These are phyloP conservation scores for Leccinum sublutescens DNA, from an alignment of 768 basidiomycete genomes.

Conservation along the genomic window DNA sequence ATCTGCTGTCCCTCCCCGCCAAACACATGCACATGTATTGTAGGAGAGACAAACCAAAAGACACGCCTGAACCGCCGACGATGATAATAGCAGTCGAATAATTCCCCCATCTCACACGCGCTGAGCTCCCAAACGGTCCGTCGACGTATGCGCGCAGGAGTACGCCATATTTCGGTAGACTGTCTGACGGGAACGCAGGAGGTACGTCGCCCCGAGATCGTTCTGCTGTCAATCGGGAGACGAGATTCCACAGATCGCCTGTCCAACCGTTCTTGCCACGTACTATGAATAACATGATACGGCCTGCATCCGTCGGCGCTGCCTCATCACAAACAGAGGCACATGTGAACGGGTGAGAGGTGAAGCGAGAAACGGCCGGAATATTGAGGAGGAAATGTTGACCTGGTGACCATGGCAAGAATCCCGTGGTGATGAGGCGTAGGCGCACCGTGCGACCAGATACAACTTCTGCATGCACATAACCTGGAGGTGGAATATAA, in stretches of 20 bases:
- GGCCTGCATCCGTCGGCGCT: slow-evolving; percentile 43
- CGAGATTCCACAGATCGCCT: slow-evolving; percentile 57
- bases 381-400: slow-evolving; percentile 73
- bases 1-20: slow-evolving; percentile 50
- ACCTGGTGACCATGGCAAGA: slow-evolving; percentile 69
- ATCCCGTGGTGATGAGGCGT: slow-evolving; percentile 56
- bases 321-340: slow-evolving; percentile 56
- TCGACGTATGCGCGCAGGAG: slow-evolving; percentile 59
- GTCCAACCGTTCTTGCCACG: slow-evolving; percentile 74
- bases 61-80: slow-evolving; percentile 74
- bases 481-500: slow-evolving; percentile 61
- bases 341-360: slow-evolving; percentile 74
- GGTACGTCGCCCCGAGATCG: slow-evolving; percentile 27
- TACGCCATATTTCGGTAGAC: slow-evolving; percentile 44
- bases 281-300: slow-evolving; percentile 62
- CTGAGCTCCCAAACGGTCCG: slow-evolving; percentile 68
- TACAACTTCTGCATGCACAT: slow-evolving; percentile 64
- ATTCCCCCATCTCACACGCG: slow-evolving; percentile 54
- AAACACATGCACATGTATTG: slow-evolving; percentile 62
- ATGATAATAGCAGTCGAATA: slow-evolving; percentile 63
- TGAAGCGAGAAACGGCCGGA: slow-evolving; percentile 59
- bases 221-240: slow-evolving; percentile 40
- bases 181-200: background rate
- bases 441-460: slow-evolving; percentile 70
- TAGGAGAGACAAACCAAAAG: slow-evolving; percentile 64